A percentile compares a stretch with the other conserved stretches of the same genome.
Evolutionary conservation across 2,329 filamentous ascomycete genomes (phyloP).

Genomic region (Penicillium oxalicum): DNA sequence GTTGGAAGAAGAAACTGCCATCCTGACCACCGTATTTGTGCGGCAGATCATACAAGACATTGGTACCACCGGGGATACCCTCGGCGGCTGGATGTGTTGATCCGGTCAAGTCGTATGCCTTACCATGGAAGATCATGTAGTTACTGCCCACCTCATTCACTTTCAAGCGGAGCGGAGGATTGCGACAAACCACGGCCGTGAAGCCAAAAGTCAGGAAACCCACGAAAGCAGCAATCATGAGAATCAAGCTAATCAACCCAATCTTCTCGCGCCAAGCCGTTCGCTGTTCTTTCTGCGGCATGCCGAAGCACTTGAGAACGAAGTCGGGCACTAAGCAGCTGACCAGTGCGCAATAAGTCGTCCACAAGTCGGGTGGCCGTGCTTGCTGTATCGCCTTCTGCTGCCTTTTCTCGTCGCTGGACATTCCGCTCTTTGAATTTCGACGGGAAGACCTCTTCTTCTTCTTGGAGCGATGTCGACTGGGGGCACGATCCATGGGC

Average conservation of each 20-base stretch:
- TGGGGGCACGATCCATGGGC: constrained; percentile 40
- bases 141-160: constrained; percentile 74
- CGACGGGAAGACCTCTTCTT: constrained; percentile 61
- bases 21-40: constrained; percentile 81
- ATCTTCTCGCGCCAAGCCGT: constrained; percentile 98
- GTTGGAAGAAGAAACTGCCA: constrained; percentile 95
- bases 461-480: constrained; percentile 34
- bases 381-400: constrained; percentile 59
- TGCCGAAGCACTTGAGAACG: constrained; percentile 77
- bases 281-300: constrained; percentile 76
- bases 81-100: constrained; percentile 75
- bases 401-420: constrained; percentile 55
- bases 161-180: constrained; percentile 64
- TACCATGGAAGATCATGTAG: constrained; percentile 95
- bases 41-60: constrained; percentile 81
- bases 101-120: constrained; percentile 72
- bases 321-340: constrained; percentile 94
- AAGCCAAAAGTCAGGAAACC: constrained; percentile 97
- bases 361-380: constrained; percentile 83
- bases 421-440: constrained; percentile 49
- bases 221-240: constrained; percentile 79
- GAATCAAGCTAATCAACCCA: constrained; percentile 88
- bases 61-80: constrained; percentile 67
- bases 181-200: constrained; percentile 76
- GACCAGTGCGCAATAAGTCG: constrained; percentile 85